phyloP scores from a whole-genome alignment of 2,329 filamentous ascomycete species.

The Colletotrichum orchidophilum region DNA sequence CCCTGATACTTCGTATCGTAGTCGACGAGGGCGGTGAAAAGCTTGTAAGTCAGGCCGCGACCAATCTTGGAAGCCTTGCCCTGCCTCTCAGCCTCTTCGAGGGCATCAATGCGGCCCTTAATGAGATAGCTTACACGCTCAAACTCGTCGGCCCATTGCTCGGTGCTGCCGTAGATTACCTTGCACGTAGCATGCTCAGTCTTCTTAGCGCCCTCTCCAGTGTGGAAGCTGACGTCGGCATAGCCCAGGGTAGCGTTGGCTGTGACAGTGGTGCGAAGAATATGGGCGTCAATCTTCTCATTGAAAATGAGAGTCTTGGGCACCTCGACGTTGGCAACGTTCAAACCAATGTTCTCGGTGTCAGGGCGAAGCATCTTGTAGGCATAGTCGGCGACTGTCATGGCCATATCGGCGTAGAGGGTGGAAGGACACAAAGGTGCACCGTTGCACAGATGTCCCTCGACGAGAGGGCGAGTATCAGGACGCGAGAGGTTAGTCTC shows the following conservation, averaged over 20 bases:
- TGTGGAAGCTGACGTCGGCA: constrained; percentile 67
- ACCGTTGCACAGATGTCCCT: constrained; percentile 75
- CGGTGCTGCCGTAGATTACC: constrained; percentile 66
- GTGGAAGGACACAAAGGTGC: constrained; percentile 72
- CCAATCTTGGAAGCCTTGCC: constrained; percentile 78
- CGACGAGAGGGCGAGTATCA: constrained; percentile 67
- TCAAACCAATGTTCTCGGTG: constrained; percentile 64
- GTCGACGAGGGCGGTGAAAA: constrained; percentile 65
- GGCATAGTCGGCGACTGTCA: constrained; percentile 69
- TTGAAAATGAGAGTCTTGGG: constrained; percentile 74
- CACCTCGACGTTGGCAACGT: constrained; percentile 74
- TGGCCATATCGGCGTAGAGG: constrained; percentile 68
- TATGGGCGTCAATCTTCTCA: constrained; percentile 57
- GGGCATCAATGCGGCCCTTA: constrained; percentile 66
- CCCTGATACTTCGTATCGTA: constrained; percentile 64
- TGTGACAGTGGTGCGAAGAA: constrained; percentile 69
- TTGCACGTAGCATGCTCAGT: constrained; percentile 70
- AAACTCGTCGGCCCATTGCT: constrained; percentile 72
- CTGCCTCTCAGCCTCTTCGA: constrained; percentile 68
- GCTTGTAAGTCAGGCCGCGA: constrained; percentile 81
- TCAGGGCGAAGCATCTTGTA: constrained; percentile 71
- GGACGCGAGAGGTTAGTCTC: constrained; percentile 73
- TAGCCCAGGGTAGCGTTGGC: constrained; percentile 64
- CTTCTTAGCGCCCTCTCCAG: constrained; percentile 66
- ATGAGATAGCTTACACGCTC: constrained; percentile 76